Evolutionary conservation across 768 basidiomycete genomes (phyloP).

Genomic region (Lactarius psammicola): DNA sequence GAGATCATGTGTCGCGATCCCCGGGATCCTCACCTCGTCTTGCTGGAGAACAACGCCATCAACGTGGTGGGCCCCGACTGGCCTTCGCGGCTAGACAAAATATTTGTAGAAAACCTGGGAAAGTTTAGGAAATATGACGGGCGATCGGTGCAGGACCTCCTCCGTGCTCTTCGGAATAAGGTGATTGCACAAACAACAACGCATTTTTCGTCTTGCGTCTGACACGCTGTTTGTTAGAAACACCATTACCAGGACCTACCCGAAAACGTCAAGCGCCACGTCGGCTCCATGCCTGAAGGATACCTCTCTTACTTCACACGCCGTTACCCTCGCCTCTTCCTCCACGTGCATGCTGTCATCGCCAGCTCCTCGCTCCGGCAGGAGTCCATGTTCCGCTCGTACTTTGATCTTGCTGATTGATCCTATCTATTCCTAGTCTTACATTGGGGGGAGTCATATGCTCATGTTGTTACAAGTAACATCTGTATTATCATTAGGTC

Average conservation of each 20-base stretch:
- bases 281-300: constrained; percentile 90
- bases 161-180: constrained; percentile 94
- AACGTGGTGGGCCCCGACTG: constrained; percentile 88
- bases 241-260: constrained; percentile 98
- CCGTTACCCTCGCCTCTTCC: constrained; percentile 86
- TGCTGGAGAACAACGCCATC: constrained; percentile 68
- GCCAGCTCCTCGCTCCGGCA: constrained; percentile 63
- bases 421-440: constrained; percentile 1
- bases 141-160: constrained; percentile 82
- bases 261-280: constrained; percentile 81
- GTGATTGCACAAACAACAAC: constrained; percentile 43
- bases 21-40: constrained; percentile 67
- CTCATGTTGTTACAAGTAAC: constrained; percentile 1
- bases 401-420: constrained; percentile 70
- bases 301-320: constrained; percentile 91
- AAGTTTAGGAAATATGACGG: constrained; percentile 98
- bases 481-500: constrained; percentile 32
- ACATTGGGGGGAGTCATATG: neutral
- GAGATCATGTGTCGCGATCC: constrained; percentile 97
- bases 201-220: constrained; percentile 5
- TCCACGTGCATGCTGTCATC: constrained; percentile 89
- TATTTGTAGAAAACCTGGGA: constrained; percentile 91
- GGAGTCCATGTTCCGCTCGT: constrained; percentile 89
- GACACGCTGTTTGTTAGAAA: constrained; percentile 54
- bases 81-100: constrained; percentile 80